A percentile compares a stretch with the other conserved stretches of the same genome.
Conservation (phyloP, 2,329 filamentous ascomycete species). For the Sclerotinia glacialis region DNA sequence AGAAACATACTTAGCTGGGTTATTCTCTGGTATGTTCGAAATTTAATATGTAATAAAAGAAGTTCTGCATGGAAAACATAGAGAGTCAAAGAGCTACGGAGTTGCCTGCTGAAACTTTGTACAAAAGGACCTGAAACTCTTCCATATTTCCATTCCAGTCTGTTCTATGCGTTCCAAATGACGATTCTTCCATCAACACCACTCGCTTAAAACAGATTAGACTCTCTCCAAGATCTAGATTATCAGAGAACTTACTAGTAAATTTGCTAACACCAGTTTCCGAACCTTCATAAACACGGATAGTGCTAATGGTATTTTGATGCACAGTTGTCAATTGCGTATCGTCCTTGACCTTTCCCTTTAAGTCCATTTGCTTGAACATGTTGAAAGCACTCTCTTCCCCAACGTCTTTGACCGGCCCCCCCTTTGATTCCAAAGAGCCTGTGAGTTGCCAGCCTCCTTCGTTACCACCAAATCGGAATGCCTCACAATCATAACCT, state of each 20-base stretch:
- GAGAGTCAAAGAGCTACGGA: slow-evolving; percentile 4
- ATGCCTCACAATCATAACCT: slow-evolving; percentile 86
- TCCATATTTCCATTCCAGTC: slow-evolving; percentile 24
- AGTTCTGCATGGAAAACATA: slow-evolving; percentile 9
- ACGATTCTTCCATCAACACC: slow-evolving; percentile 81
- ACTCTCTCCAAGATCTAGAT: slow-evolving; percentile 34
- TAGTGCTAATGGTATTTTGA: slow-evolving; percentile 89
- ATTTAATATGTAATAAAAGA: slow-evolving; percentile 7
- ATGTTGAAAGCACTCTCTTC: slow-evolving; percentile 97
- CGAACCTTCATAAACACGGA: slow-evolving; percentile 70
- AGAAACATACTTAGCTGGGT: slow-evolving; percentile 20
- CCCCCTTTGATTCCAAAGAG: slow-evolving; percentile 69
- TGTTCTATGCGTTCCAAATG: slow-evolving; percentile 64
- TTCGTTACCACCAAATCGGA: slow-evolving; percentile 77
- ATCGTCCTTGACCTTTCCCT: slow-evolving; percentile 87
- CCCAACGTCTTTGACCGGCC: slow-evolving; percentile 51
- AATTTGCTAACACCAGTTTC: slow-evolving; percentile 71
- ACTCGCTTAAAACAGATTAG: slow-evolving; percentile 55
- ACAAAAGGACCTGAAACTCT: slow-evolving; percentile 19
- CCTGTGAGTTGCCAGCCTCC: slow-evolving; percentile 81
- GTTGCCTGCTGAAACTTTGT: slow-evolving; percentile 3
- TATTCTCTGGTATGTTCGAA: slow-evolving; percentile 19
- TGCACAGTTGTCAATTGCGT: slow-evolving; percentile 93
- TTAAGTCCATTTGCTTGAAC: slow-evolving; percentile 98
- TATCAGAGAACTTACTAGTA: slow-evolving; percentile 65